phyloP scores from a whole-genome alignment of 148 eudicot genomes.

The Polygonum aviculare region DNA sequence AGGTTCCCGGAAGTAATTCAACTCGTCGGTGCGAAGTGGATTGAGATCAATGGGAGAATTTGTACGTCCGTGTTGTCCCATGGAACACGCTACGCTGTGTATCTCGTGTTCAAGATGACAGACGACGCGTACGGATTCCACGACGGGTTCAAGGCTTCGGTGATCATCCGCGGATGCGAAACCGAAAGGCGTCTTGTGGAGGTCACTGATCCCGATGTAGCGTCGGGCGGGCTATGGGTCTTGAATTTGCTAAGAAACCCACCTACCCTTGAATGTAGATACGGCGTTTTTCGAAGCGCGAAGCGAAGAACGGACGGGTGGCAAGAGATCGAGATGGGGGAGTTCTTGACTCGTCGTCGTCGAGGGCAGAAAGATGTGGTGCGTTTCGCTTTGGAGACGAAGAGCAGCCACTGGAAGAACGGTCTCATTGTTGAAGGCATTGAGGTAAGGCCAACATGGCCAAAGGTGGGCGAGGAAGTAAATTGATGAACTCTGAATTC shows the following conservation, averaged over 20 bases:
- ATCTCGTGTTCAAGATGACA: constrained; percentile 38
- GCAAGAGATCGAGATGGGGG: constrained; percentile 56
- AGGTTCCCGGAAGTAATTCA: constrained; percentile 56
- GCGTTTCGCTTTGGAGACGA: constrained; percentile 31
- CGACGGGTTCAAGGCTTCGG: constrained; percentile 21
- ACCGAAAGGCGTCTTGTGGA: constrained; percentile 15
- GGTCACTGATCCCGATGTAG: background rate
- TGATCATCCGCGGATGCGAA: constrained; percentile 23
- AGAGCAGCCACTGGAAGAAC: constrained; percentile 27
- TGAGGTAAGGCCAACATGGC: constrained; percentile 41
- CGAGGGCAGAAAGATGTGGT: constrained; percentile 24
- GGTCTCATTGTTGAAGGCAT: constrained; percentile 58
- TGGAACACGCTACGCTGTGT: constrained; percentile 35
- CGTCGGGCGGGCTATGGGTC: background rate
- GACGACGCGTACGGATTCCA: constrained; percentile 27
- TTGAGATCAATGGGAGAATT: constrained; percentile 39
- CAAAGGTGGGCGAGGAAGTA: too few relatives aligned
- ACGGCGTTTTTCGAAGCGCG: constrained; percentile 12
- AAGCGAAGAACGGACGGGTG: constrained; percentile 50
- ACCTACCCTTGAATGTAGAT: background rate
- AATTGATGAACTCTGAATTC: too few relatives aligned
- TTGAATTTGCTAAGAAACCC: background rate
- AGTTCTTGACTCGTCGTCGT: constrained; percentile 13
- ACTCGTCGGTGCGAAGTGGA: constrained; percentile 39
- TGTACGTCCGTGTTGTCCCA: constrained; percentile 29